Base-by-base conservation (phyloP, 2,329 filamentous ascomycete genomes). In the Zopfia rhizophila region DNA sequence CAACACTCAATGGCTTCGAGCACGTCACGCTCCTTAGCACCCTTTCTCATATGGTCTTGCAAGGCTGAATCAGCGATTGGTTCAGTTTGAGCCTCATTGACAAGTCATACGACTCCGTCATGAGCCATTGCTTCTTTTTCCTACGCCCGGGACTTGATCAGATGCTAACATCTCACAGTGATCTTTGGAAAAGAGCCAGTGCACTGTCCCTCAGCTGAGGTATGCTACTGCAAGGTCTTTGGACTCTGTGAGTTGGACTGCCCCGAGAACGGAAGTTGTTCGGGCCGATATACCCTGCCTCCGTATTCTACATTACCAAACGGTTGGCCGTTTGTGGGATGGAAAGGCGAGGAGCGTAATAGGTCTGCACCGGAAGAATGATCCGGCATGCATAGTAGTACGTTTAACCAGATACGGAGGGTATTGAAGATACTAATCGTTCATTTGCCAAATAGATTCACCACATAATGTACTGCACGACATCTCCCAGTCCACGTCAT, bases 221-320 rank as follows among this genome's bases (percentile, higher is more conserved):
- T 82, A 7, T 89, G 86, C 63, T 88, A 88, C 65, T 89, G 86
- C 69, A 82, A 85, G 28, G 77, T 83, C 12, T 89, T 85, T 57
- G 85, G 85, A 0, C 57, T 86, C 18, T 89, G 86, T 65, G 55
- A 77, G 42, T 54, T 82, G 12, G 56, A 70, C 0, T 76, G 74
- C 33, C 55, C 58, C 10, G 65, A 72, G 1, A 61, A 72, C 13
- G 71, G 75, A 16, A 74, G 73, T 18, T 88, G 86, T 59, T 70
- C 78, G 3, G 77, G 77, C 2, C 79, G 83, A 45, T 89, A 88
- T 61, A 72, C 71, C 2, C 73, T 88, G 5, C 85, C 86, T 2
- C 78, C 76, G 0, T 86, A 70, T 52, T 77, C 83, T 1, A 78
- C 72, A 2, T 69, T 88, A 6, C 86, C 86, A 0, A 56, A 78